Evolutionary conservation across 495 filamentous ascomycete species (phyloP), one percentile per base, ranked within the genome.

Genomic region (Annulohypoxylon stygium): DNA sequence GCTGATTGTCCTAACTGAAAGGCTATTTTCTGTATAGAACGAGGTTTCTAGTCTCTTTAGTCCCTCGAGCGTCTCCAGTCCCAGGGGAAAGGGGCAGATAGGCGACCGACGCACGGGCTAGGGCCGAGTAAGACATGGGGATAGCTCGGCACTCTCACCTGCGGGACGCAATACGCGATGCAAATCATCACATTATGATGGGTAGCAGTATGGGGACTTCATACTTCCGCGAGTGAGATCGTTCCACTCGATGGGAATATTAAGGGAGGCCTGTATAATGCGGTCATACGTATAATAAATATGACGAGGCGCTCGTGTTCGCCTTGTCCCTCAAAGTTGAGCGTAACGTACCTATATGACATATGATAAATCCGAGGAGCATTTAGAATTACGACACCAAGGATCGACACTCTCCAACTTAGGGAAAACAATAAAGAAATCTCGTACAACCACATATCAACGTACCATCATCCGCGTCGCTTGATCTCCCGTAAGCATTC

Each of bases 221-320:
- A 62, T 58, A 9, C 43, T n/a, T 59, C 48, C 25, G 5, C 33
- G 47, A 54, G 67, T 70, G 43, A 74, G 66, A 74, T 67, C 45
- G 41, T 53, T 18, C 58, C 36, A 64, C 20, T 45, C 25, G 26
- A 47, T 14, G 43, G 16, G n/a, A 18, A 34, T 43, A 62, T 54
- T 61, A 65, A 53, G 64, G 50, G 66, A 48, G 33, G 41, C 18
- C 20, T 43, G 33, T 11, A 51, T 11, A 53, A 70, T 70, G 62
- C 62, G 51, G 67, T 70, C 41, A 67, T 70, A 61, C 59, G 63
- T 70, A 70, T 70, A 70, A 67, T 67, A 70, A 70, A 60, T 70
- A 70, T 43, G 58, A 63, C 50, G 34, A 70, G 39, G 30, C 36
- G 50, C 58, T 70, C 67, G 67, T 54, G n/a, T 39, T 50, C 50